Conservation (phyloP, 1,284 basidiomycete genomes). For the Ceratobasidium sp. region DNA sequence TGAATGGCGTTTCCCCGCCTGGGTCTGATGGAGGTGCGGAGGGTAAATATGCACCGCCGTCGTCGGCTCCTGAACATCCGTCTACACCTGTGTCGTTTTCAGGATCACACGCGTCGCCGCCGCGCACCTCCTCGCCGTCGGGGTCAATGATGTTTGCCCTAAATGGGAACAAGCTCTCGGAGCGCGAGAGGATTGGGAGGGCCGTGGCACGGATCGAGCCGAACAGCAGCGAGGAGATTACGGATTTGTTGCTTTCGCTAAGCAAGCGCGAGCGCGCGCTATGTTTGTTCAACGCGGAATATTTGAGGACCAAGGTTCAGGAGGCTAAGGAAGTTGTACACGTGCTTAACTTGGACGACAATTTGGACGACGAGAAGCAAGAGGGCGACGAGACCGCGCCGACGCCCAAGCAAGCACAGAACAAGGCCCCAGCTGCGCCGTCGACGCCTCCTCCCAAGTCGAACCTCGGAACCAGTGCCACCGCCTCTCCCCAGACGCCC, state of each 20-base stretch:
- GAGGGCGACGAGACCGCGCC: constrained; percentile 59
- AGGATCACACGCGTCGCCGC: constrained; percentile 78
- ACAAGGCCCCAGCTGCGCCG: constrained; percentile 62
- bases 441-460: constrained; percentile 43
- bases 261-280: constrained; percentile 90
- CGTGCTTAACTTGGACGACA: constrained; percentile 65
- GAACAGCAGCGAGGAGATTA: constrained; percentile 69
- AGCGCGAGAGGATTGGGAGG: constrained; percentile 79
- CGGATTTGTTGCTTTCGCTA: constrained; percentile 84
- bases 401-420: constrained; percentile 50
- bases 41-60: constrained; percentile 53
- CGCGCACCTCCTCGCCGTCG: constrained; percentile 82
- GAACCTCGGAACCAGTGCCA: background rate
- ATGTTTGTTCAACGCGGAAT: constrained; percentile 89
- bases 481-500: constrained; percentile 73
- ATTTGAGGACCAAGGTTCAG: constrained; percentile 80
- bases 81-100: constrained; percentile 83
- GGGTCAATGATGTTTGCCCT: constrained; percentile 65
- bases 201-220: constrained; percentile 75
- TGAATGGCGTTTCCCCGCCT: constrained; percentile 38
- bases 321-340: constrained; percentile 87
- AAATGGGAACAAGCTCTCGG: constrained; percentile 61
- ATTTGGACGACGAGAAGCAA: constrained; percentile 64
- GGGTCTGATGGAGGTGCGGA: constrained; percentile 35
- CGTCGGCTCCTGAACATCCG: constrained; percentile 84